These are phyloP conservation scores for Jaapia argillacea DNA, from an alignment of 768 basidiomycete genomes.

Conservation along the genomic window DNA sequence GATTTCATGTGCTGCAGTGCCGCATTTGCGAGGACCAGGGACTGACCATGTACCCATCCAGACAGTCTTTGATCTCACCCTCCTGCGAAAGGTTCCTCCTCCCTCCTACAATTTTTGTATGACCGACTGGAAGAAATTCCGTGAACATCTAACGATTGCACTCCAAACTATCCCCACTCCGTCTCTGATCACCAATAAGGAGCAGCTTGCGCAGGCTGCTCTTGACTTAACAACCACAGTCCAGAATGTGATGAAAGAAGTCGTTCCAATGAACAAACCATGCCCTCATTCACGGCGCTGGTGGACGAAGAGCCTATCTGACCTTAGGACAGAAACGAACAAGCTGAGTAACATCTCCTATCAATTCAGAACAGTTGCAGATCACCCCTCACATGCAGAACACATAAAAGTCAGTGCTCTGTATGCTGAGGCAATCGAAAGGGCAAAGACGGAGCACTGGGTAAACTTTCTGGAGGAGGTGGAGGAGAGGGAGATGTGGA, in stretches of 20 bases:
- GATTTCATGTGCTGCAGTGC: slow-evolving; percentile 17
- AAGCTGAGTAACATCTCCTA: background rate
- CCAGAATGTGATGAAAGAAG: background rate
- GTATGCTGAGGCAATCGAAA: background rate
- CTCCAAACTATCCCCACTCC: background rate
- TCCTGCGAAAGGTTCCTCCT: background rate
- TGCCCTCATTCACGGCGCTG: background rate
- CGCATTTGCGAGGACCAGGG: slow-evolving; percentile 6
- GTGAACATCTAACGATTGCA: slow-evolving; percentile 8
- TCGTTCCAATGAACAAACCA: background rate
- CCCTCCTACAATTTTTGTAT: slow-evolving; percentile 15
- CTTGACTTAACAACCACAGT: background rate
- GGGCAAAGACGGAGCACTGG: slow-evolving; percentile 14
- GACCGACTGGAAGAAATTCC: slow-evolving; percentile 22
- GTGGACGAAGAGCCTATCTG: background rate
- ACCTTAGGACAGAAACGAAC: background rate
- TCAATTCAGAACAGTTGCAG: background rate
- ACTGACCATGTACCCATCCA: slow-evolving; percentile 34
- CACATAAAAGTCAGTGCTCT: background rate
- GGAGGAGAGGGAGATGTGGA: slow-evolving; percentile 11
- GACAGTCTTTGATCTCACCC: slow-evolving; percentile 15
- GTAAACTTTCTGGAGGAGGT: slow-evolving; percentile 12
- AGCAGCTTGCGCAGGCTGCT: background rate
- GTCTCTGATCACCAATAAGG: background rate
- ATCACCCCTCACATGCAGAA: background rate